phyloP scores from a whole-genome alignment of 495 filamentous ascomycete species.

The Delitschia confertaspora region DNA sequence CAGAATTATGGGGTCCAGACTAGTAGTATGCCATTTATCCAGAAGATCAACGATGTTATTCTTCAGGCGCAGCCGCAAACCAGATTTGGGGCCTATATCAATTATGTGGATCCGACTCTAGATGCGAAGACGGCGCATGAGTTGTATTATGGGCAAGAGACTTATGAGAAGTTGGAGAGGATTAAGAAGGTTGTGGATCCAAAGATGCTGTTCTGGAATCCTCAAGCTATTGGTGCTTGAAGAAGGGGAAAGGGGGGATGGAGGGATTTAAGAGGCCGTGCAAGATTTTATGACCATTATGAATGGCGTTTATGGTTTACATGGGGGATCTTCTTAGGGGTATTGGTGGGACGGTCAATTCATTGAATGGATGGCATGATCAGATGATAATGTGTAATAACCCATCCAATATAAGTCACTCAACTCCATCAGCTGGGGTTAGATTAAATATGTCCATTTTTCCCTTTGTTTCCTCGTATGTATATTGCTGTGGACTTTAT shows the following conservation, averaged over 20 bases:
- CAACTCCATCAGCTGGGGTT: no score
- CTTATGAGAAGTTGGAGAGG: conserved; percentile 36
- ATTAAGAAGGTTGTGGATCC: conserved; percentile 52
- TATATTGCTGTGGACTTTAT: no score
- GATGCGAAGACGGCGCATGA: conserved; percentile 38
- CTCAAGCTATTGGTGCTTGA: conserved; percentile 45
- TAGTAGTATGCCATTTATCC: conserved; percentile 40
- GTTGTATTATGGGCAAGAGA: conserved; percentile 49
- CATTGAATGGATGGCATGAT: no score
- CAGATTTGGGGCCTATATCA: conserved; percentile 48
- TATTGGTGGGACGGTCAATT: no score
- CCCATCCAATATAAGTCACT: no score
- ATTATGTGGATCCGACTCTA: conserved; percentile 60
- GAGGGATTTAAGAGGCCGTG: no score
- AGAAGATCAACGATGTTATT: conserved; percentile 32
- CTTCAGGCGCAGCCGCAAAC: conserved; percentile 26
- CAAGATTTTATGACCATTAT: no score
- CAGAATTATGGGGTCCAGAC: conserved; percentile 25
- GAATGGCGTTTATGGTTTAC: no score
- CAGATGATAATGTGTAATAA: no score
- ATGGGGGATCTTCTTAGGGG: no score
- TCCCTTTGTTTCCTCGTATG: no score
- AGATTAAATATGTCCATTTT: no score
- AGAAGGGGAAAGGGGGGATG: background rate
- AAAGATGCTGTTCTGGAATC: conserved; percentile 51